Base-by-base conservation (phyloP, 1,139 yeast genomes). In the Saccharomyces pastorianus region DNA sequence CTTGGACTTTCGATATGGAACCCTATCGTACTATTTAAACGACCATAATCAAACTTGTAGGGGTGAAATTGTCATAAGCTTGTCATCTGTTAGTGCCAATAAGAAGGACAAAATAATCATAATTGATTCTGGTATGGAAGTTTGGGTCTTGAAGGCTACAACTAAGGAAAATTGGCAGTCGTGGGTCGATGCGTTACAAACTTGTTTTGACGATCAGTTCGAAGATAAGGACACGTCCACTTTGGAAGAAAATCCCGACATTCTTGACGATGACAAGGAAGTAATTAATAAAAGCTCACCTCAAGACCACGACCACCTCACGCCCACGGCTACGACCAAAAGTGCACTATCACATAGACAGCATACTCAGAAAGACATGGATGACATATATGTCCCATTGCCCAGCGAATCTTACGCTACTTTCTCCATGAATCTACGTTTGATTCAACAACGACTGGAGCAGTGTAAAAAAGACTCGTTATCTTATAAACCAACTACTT, bases 101-200 rank as follows among this genome's bases (percentile, higher is more conserved):
- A 77, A 82, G 31, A 79, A 80, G 53, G 80, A 81, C 28, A 73
- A 82, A 52, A 87, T 87, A 62, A 83, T 93, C 50, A 84, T 86
- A 53, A 79, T 93, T 59, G 98, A 93, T 69, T 89, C 97, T 0
- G 99, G 99, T 2, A 85, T 93, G 84, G 99, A 93, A 68, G 83
- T 88, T 14, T 93, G 99, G 99, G 83, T 82, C 51, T 75, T 93
- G 59, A 87, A 86, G 63, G 88, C 97, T 0, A 72, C 78, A 48
- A 82, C 78, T 54, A 71, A 71, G 14, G 75, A 76, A 4, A 93
- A 88, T 61, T 93, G 90, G 76, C 78, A 81, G 48, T 77, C 82
- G 8, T 93, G 99, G 99, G 81, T 87, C 8, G 78, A 82, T 51
- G 96, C 96, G 0, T 79, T 90, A 32, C 68, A 67, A 53, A 57